Evolutionary conservation across 768 basidiomycete genomes (phyloP).

Genomic region (Lactarius tabidus): DNA sequence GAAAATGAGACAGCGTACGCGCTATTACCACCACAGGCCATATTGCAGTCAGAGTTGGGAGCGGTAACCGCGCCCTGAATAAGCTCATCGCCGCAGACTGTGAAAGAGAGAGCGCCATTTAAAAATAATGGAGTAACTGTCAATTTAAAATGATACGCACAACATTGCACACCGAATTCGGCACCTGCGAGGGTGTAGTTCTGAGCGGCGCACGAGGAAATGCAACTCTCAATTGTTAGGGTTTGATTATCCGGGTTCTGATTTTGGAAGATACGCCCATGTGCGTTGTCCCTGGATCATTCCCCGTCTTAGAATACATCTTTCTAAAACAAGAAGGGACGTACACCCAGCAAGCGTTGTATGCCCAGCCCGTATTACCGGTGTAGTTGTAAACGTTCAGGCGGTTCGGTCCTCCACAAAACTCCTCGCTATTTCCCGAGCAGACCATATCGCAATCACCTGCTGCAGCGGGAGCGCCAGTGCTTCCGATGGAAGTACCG

Average conservation of each 20-base stretch:
- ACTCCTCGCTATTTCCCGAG: conserved; percentile 55
- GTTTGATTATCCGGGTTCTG: conserved; percentile 37
- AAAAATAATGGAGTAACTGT: neutral
- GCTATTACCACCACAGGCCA: conserved; percentile 67
- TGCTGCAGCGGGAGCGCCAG: conserved; percentile 43
- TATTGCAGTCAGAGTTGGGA: conserved; percentile 54
- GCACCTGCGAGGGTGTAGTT: conserved; percentile 65
- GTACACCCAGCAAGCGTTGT: conserved; percentile 48
- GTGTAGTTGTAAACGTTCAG: conserved; percentile 70
- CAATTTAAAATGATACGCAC: conserved; percentile 35
- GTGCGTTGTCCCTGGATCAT: conserved; percentile 47
- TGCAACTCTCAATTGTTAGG: conserved; percentile 61
- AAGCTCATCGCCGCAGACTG: conserved; percentile 69
- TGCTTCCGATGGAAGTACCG: conserved; percentile 42
- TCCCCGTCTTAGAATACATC: neutral
- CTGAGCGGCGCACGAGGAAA: conserved; percentile 49
- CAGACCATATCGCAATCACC: conserved; percentile 66
- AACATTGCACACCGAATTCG: conserved; percentile 55
- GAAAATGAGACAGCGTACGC: conserved; percentile 40
- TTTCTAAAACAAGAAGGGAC: conserved; percentile 8
- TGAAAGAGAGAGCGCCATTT: conserved; percentile 5
- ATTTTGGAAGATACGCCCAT: conserved; percentile 56
- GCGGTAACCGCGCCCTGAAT: conserved; percentile 54
- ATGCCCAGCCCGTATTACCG: conserved; percentile 37
- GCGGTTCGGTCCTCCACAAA: conserved; percentile 69